Evolutionary conservation across 768 basidiomycete genomes (phyloP).

Genomic region (Tylopilus plumbeoviolaceoides): DNA sequence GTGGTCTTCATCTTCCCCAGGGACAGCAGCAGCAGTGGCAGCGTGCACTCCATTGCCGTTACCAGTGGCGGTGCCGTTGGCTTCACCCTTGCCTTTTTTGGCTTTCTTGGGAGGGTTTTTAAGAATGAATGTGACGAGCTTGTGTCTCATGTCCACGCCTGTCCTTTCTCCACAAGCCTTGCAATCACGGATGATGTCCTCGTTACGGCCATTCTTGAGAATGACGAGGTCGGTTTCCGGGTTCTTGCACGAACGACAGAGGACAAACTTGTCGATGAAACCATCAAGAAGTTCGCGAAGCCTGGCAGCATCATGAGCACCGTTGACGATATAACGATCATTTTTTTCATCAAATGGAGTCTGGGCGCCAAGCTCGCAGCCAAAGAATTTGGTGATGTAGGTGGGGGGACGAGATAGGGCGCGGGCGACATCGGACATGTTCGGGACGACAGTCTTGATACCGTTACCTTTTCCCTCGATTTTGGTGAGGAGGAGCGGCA

Average conservation of each 20-base stretch:
- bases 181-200: conserved; percentile 93
- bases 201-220: conserved; percentile 73
- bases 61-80: conserved; percentile 48
- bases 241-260: conserved; percentile 97
- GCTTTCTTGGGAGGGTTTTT: conserved; percentile 93
- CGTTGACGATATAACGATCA: conserved; percentile 98
- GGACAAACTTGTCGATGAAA: conserved; percentile 98
- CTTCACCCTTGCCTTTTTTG: conserved; percentile 49
- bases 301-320: conserved; percentile 86
- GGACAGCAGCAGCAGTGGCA: conserved; percentile 35
- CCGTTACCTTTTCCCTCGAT: conserved; percentile 99
- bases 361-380: conserved; percentile 97
- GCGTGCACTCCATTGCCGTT: conserved; percentile 45
- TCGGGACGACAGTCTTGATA: conserved; percentile 98
- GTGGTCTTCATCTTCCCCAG: conserved; percentile 40
- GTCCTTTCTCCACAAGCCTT: conserved; percentile 97
- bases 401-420: conserved; percentile 92
- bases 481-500: conserved; percentile 93
- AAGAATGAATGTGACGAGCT: conserved; percentile 91
- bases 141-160: conserved; percentile 93
- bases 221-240: conserved; percentile 96
- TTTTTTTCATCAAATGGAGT: conserved; percentile 95
- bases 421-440: conserved; percentile 97
- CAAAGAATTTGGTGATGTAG: conserved; percentile 99
- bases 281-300: conserved; percentile 92